Conservation (phyloP, 225 moss, liverwort and hornwort genomes). For the Anthoceros angustus region DNA sequence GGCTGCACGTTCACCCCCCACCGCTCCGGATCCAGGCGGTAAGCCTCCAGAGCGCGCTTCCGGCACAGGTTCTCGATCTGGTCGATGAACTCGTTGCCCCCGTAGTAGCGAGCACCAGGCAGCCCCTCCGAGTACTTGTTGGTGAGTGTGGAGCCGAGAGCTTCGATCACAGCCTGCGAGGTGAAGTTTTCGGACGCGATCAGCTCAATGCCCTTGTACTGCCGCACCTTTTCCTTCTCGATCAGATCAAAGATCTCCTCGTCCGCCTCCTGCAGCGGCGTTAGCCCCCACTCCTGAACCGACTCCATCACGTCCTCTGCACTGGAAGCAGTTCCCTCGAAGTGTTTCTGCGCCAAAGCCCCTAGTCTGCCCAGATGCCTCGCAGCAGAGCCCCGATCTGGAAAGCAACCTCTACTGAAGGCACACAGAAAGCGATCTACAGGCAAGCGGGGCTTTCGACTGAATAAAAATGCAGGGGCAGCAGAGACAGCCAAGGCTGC, state of each 20-base stretch:
- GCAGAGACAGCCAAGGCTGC: not conserved
- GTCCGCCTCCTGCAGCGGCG: conserved; percentile 22
- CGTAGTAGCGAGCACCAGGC: conserved; percentile 42
- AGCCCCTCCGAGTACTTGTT: conserved; percentile 53
- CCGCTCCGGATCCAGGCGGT: conserved; percentile 24
- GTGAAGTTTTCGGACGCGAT: conserved; percentile 52
- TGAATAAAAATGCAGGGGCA: not conserved
- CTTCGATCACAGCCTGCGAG: conserved; percentile 41
- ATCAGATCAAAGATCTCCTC: conserved; percentile 48
- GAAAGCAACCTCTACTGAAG: not conserved
- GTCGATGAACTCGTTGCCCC: conserved; percentile 49
- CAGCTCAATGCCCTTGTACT: conserved; percentile 44
- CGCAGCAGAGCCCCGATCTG: not conserved
- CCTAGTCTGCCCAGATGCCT: not conserved
- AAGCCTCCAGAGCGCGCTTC: conserved; percentile 37
- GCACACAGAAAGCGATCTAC: not conserved
- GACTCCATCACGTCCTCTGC: not conserved
- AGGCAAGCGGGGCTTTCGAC: not conserved
- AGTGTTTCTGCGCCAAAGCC: not conserved
- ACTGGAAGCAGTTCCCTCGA: not conserved
- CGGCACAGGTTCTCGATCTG: conserved; percentile 46
- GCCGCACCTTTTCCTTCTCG: conserved; percentile 49
- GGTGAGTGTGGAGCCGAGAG: conserved; percentile 32
- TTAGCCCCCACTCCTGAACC: conserved; percentile 27
- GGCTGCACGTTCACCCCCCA: conserved; percentile 70